These are phyloP conservation scores for Albatrellus ellisii DNA, from an alignment of 768 basidiomycete species.

Conservation along the genomic window DNA sequence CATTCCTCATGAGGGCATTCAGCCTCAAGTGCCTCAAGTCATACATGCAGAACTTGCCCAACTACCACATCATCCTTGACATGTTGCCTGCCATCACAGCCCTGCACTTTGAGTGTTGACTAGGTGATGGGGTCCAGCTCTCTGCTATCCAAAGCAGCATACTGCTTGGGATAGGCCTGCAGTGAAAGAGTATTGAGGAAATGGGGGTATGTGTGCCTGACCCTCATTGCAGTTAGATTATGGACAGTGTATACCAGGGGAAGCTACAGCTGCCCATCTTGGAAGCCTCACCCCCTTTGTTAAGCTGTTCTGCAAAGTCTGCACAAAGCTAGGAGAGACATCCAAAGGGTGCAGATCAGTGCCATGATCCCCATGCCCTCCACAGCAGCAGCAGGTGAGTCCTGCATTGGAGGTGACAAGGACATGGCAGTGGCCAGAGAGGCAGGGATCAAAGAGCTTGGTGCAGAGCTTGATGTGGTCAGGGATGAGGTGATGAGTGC, in stretches of 20 bases:
- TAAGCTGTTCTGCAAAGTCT: slow-evolving; percentile 80
- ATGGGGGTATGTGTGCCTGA: slow-evolving; percentile 49
- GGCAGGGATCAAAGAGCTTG: slow-evolving; percentile 19
- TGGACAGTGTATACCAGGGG: slow-evolving; percentile 25
- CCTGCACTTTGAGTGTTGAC: slow-evolving; percentile 73
- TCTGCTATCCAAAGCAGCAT: slow-evolving; percentile 90
- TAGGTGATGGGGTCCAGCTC: slow-evolving; percentile 51
- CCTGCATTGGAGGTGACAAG: slow-evolving; percentile 9
- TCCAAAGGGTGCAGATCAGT: slow-evolving; percentile 71
- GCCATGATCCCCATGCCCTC: slow-evolving; percentile 37
- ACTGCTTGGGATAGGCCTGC: slow-evolving; percentile 77
- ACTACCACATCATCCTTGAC: slow-evolving; percentile 94
- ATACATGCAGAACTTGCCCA: slow-evolving; percentile 90
- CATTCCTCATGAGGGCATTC: slow-evolving; percentile 69
- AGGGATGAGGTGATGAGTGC: slow-evolving; percentile 47
- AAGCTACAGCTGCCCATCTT: slow-evolving; percentile 78
- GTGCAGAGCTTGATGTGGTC: slow-evolving; percentile 36
- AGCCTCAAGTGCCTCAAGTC: slow-evolving; percentile 93
- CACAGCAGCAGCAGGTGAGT: slow-evolving; percentile 17
- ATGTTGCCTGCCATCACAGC: slow-evolving; percentile 68
- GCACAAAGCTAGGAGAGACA: slow-evolving; percentile 56
- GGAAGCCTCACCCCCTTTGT: slow-evolving; percentile 85
- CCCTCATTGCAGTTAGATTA: neutral
- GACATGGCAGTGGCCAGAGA: slow-evolving; percentile 11
- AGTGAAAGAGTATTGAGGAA: slow-evolving; percentile 81